These are phyloP conservation scores for Lasiodiplodia citricola DNA, from an alignment of 2,329 filamentous ascomycete genomes.

Conservation along the genomic window DNA sequence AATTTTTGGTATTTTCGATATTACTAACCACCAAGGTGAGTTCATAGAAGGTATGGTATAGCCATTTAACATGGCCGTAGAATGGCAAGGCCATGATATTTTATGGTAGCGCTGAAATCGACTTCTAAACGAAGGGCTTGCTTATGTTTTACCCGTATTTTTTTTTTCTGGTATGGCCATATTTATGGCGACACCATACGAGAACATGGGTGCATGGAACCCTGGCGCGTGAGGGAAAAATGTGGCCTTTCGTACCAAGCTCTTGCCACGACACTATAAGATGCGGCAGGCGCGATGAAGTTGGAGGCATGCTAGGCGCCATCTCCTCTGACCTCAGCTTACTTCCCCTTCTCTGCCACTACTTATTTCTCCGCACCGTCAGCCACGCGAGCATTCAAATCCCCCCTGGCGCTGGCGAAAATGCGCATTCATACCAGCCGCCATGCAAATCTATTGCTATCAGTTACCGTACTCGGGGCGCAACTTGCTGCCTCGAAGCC, in stretches of 20 bases:
- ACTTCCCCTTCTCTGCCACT: background rate
- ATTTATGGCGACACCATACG: too few relatives aligned
- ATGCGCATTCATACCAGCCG: background rate
- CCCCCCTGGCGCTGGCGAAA: background rate
- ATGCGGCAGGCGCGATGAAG: background rate
- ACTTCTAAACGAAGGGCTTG: too few relatives aligned
- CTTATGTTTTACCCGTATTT: too few relatives aligned
- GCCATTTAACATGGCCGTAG: too few relatives aligned
- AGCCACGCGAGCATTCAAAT: background rate
- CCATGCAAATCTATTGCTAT: background rate
- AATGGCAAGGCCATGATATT: too few relatives aligned
- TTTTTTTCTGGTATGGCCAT: too few relatives aligned
- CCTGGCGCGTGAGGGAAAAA: background rate
- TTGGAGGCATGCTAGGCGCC: background rate
- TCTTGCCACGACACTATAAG: constrained; percentile 13
- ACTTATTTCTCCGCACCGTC: background rate
- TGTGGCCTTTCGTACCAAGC: background rate
- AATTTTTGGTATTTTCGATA: too few relatives aligned
- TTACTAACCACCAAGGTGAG: too few relatives aligned
- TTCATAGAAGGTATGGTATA: too few relatives aligned
- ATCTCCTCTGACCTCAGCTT: background rate
- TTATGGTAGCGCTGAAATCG: too few relatives aligned
- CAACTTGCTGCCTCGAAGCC: constrained; percentile 15
- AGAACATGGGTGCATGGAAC: too few relatives aligned
- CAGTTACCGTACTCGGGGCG: background rate